Percentiles rank a stretch among this genome's conserved stretches.
Evolutionary conservation across 148 eudicot genomes (phyloP).

Genomic region (Cornus controversa): DNA sequence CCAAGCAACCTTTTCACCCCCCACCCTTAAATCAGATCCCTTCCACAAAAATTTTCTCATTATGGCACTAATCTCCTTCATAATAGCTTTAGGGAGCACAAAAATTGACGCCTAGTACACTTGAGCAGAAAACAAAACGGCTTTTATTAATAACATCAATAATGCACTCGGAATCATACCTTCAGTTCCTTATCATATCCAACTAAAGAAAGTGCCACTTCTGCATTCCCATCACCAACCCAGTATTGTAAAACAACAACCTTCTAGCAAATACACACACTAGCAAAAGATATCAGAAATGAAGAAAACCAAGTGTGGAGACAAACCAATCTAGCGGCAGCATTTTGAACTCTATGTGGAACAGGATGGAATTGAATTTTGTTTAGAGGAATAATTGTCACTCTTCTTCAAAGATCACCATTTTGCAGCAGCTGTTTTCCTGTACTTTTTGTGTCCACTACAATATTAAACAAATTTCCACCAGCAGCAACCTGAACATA

Average conservation of each 20-base stretch:
- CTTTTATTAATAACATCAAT: background rate
- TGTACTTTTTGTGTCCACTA: conserved; percentile 85
- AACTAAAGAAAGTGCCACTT: conserved; percentile 84
- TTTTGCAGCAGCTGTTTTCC: conserved; percentile 89
- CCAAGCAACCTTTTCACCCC: no score
- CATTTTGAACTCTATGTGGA: conserved; percentile 55
- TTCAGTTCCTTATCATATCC: conserved; percentile 85
- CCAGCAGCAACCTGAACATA: conserved; percentile 88
- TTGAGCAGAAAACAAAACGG: no score
- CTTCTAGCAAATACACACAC: background rate
- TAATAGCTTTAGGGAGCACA: no score
- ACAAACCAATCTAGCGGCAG: conserved; percentile 77
- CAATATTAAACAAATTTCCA: conserved; percentile 80
- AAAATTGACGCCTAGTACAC: no score
- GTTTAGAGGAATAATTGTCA: conserved; percentile 87
- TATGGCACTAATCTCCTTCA: no score
- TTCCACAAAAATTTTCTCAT: no score
- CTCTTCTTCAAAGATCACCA: conserved; percentile 86
- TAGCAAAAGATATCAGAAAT: background rate
- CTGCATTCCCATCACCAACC: conserved; percentile 96
- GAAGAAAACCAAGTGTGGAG: background rate
- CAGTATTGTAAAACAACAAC: conserved; percentile 21
- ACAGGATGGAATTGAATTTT: conserved; percentile 80
- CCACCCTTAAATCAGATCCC: no score
- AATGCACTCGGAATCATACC: conserved; percentile 38